A percentile compares a stretch with the other conserved stretches of the same genome.
Conservation (phyloP, 805 yeast genomes). For the Candida xyloterini region DNA sequence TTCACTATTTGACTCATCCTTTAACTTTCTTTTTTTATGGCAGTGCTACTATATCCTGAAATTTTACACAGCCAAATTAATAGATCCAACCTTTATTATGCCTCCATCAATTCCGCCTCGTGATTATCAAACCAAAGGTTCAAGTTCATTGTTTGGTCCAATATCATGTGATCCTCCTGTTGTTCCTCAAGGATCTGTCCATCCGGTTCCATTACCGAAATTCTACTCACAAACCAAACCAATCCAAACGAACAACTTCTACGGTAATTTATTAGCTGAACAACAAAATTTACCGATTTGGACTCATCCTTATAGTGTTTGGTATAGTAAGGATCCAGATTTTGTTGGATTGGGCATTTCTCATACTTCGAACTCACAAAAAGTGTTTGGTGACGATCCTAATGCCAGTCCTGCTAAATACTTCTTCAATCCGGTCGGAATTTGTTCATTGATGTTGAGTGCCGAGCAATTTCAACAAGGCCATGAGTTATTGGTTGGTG, state of each 20-base stretch:
- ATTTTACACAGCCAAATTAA: constrained; percentile 8
- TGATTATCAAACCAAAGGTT: constrained; percentile 15
- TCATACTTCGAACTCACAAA: constrained; percentile 55
- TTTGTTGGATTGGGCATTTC: constrained; percentile 63
- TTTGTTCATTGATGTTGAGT: constrained; percentile 56
- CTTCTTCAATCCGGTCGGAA: constrained; percentile 66
- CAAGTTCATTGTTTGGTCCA: constrained; percentile 13
- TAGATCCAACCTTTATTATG: not conserved
- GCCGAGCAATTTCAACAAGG: constrained; percentile 40
- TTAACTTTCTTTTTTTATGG: not conserved
- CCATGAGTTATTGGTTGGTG: constrained; percentile 29
- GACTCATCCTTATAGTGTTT: constrained; percentile 79
- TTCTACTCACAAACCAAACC: constrained; percentile 43
- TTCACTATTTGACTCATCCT: constrained; percentile 55
- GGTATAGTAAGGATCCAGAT: constrained; percentile 47
- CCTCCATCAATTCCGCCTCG: constrained; percentile 28
- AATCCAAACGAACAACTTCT: constrained; percentile 75
- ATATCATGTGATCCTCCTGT: constrained; percentile 22
- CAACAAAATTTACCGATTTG: constrained; percentile 68
- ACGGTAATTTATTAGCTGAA: constrained; percentile 66
- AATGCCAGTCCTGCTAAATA: constrained; percentile 40
- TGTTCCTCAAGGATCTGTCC: constrained; percentile 32
- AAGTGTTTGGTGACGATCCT: constrained; percentile 70
- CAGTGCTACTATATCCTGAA: not conserved
- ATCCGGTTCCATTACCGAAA: constrained; percentile 61